These are phyloP conservation scores for Xanthoparmelia taractica DNA, from an alignment of 495 filamentous ascomycete species.

Conservation along the genomic window DNA sequence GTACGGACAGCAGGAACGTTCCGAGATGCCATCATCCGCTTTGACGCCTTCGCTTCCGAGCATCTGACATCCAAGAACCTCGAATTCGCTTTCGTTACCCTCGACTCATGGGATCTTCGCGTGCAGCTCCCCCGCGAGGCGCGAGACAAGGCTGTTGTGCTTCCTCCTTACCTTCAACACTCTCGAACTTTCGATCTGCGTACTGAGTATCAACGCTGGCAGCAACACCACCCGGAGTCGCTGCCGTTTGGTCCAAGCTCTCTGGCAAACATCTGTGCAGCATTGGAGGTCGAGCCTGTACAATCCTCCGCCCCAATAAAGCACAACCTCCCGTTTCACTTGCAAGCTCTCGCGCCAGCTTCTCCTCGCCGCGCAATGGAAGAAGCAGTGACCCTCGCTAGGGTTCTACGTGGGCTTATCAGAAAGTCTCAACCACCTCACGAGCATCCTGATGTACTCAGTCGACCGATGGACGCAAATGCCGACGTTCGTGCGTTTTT, in stretches of 20 bases:
- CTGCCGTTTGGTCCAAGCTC: slow-evolving; percentile 92
- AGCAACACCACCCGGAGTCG: slow-evolving; percentile 95
- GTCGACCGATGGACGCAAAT: slow-evolving; percentile 89
- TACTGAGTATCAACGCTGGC: slow-evolving; percentile 96
- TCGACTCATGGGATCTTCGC: slow-evolving; percentile 97
- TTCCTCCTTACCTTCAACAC: slow-evolving; percentile 95
- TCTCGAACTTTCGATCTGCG: slow-evolving; percentile 93
- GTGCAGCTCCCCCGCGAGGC: slow-evolving; percentile 96
- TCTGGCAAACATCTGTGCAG: slow-evolving; percentile 93
- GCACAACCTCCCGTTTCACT: slow-evolving; percentile 94
- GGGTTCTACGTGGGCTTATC: slow-evolving; percentile 84
- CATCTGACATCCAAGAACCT: slow-evolving; percentile 75
- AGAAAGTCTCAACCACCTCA: slow-evolving; percentile 90
- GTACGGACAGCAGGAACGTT: slow-evolving; percentile 94
- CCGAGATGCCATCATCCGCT: slow-evolving; percentile 89
- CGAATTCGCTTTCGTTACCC: slow-evolving; percentile 95
- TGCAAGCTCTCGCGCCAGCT: slow-evolving; percentile 91
- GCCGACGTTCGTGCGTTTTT: slow-evolving; percentile 96
- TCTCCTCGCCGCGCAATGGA: slow-evolving; percentile 98
- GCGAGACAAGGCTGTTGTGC: slow-evolving; percentile 91
- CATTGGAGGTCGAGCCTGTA: slow-evolving; percentile 93
- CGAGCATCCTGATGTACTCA: slow-evolving; percentile 88
- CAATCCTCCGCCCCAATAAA: slow-evolving; percentile 96
- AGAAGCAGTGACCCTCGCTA: slow-evolving; percentile 86
- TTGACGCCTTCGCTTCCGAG: slow-evolving; percentile 86